Percentiles rank a stretch among this genome's conserved stretches.
Conservation (phyloP, 148 eudicot genomes). For the Fagopyrum esculentum region DNA sequence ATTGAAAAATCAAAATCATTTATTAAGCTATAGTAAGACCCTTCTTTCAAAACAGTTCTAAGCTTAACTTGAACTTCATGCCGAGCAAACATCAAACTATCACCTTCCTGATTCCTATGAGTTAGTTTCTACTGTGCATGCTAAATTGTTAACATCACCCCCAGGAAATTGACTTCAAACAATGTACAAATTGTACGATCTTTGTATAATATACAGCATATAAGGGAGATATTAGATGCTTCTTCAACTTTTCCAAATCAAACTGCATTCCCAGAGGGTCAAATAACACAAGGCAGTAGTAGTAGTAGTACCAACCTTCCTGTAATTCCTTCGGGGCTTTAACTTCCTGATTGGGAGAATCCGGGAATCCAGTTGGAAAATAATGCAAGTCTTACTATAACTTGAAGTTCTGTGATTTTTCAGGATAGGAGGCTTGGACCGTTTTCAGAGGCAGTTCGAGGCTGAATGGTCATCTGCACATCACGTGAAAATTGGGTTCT, state of each 20-base stretch:
- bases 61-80: not conserved
- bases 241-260: not conserved
- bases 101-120: slow-evolving; percentile 4
- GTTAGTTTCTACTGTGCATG: slow-evolving; percentile 9
- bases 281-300: not conserved
- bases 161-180: not conserved
- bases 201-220: slow-evolving; percentile 7
- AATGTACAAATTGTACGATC: slow-evolving; percentile 9
- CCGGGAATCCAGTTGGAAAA: not conserved
- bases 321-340: not conserved
- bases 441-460: slow-evolving; percentile 75
- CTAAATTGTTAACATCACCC: not conserved
- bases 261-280: not conserved
- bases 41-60: not conserved
- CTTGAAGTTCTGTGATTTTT: not conserved
- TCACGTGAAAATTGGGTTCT: slow-evolving; percentile 72
- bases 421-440: slow-evolving; percentile 74
- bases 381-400: not conserved
- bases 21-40: not conserved
- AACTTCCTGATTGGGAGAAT: slow-evolving; percentile 6
- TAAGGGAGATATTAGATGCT: not conserved
- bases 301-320: not conserved
- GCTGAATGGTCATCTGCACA: slow-evolving; percentile 64
- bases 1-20: not conserved
- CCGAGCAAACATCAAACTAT: not conserved